These are phyloP conservation scores for Pelargonium fulgidum DNA, from an alignment of 441 rosid species.

Conservation along the genomic window DNA sequence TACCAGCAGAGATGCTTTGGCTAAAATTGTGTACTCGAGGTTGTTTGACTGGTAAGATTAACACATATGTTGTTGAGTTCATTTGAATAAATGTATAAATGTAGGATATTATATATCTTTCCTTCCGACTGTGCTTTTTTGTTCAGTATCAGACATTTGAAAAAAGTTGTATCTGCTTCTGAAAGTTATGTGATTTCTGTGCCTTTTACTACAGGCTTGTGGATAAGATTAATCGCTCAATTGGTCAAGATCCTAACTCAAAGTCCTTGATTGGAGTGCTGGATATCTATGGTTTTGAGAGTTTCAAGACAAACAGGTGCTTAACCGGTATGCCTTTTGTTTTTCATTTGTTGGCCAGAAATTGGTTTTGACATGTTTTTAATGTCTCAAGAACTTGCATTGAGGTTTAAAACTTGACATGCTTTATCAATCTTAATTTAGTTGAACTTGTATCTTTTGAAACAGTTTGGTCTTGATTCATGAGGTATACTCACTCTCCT, in stretches of 20 bases:
- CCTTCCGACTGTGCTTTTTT: constrained; percentile 10
- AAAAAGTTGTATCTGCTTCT: constrained; percentile 11
- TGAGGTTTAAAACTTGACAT: background rate
- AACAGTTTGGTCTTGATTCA: background rate
- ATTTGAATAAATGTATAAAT: background rate
- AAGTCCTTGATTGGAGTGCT: constrained; percentile 83
- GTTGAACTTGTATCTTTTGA: background rate
- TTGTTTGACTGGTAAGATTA: constrained; percentile 9
- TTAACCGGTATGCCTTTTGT: constrained; percentile 85
- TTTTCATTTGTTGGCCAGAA: constrained; percentile 29
- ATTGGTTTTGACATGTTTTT: constrained; percentile 28
- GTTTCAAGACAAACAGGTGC: constrained; percentile 99
- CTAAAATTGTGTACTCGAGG: constrained; percentile 11
- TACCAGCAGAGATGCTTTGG: constrained; percentile 6
- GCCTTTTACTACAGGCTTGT: constrained; percentile 62
- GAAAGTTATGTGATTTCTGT: constrained; percentile 18
- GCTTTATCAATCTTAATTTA: constrained; percentile 1
- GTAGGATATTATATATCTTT: background rate
- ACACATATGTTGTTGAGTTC: background rate
- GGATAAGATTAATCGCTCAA: constrained; percentile 70
- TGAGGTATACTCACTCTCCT: background rate
- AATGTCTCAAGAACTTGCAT: constrained; percentile 18
- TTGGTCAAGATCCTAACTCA: constrained; percentile 88
- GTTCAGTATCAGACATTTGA: background rate
- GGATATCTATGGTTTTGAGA: constrained; percentile 77